Conservation (phyloP, 768 basidiomycete species). For the Trametes cingulata region DNA sequence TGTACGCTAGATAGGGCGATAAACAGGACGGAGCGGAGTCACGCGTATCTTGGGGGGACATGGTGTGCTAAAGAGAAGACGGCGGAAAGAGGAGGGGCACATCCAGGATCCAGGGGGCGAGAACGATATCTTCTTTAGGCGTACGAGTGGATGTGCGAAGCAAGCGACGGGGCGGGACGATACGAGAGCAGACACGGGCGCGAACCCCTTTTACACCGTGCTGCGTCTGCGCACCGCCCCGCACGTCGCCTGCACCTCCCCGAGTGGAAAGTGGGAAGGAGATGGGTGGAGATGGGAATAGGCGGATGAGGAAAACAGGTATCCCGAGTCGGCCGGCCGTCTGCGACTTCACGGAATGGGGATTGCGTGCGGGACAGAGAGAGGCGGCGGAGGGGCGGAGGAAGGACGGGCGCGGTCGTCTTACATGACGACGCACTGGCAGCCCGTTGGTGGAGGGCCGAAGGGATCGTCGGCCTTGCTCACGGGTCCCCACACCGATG, state of each 20-base stretch:
- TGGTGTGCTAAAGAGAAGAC: not conserved
- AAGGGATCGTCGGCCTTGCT: conserved; percentile 89
- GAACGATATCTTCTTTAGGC: not conserved
- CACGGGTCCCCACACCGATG: conserved; percentile 97
- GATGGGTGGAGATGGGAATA: too few species aligned
- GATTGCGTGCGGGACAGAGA: not conserved
- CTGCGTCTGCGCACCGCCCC: not conserved
- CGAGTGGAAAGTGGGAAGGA: not conserved
- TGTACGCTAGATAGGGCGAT: conserved; percentile 24
- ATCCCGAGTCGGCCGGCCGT: not conserved
- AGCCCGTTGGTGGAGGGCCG: conserved; percentile 55
- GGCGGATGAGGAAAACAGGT: too few species aligned
- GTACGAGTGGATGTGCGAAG: not conserved
- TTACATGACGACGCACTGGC: conserved; percentile 33
- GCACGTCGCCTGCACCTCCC: conserved; percentile 4
- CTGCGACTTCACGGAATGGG: not conserved
- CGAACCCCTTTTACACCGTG: conserved; percentile 23
- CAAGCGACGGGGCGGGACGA: not conserved
- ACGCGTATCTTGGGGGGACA: not conserved
- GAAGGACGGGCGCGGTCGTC: not conserved
- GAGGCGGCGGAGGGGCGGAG: not conserved
- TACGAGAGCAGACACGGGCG: conserved; percentile 10
- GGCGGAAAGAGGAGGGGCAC: not conserved
- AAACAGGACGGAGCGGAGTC: conserved; percentile 13
- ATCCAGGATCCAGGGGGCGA: not conserved